Conservation (phyloP, 2,329 filamentous ascomycete species). For the Xylariaceae sp. region DNA sequence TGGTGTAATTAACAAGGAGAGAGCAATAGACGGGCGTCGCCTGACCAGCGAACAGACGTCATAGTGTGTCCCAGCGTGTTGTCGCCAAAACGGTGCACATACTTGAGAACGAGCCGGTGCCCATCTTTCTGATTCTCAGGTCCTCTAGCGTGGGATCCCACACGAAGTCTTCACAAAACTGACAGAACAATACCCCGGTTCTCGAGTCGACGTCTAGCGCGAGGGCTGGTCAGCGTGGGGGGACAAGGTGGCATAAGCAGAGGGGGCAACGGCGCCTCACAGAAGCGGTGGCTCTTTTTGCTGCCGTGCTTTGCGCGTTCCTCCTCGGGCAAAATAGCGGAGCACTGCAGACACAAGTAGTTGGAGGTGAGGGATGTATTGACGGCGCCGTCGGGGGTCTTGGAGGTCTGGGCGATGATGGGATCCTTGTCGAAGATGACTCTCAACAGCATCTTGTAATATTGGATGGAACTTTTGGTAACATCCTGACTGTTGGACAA, state of each 20-base stretch:
- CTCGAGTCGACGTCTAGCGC: constrained; percentile 71
- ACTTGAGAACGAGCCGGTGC: constrained; percentile 65
- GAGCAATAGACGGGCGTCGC: not conserved
- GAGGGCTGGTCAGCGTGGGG: not conserved
- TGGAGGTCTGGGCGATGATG: constrained; percentile 64
- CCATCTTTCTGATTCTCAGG: constrained; percentile 67
- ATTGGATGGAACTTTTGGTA: constrained; percentile 65
- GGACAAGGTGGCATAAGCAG: constrained; percentile 20
- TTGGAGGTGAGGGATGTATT: constrained; percentile 64
- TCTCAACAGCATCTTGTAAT: constrained; percentile 70
- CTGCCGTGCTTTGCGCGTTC: constrained; percentile 65
- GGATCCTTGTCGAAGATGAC: constrained; percentile 67
- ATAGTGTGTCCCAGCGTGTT: not conserved
- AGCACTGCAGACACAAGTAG: constrained; percentile 72
- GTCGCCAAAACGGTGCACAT: constrained; percentile 25
- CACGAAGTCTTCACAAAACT: constrained; percentile 78
- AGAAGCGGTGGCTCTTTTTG: constrained; percentile 70
- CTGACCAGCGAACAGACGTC: too few species aligned
- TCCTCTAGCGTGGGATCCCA: constrained; percentile 81
- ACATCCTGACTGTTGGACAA: constrained; percentile 60
- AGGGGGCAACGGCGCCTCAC: constrained; percentile 40
- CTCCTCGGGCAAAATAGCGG: constrained; percentile 63
- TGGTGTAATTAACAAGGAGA: not conserved
- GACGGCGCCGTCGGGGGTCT: constrained; percentile 52
- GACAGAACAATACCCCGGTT: constrained; percentile 73